Evolutionary conservation across 2,329 filamentous ascomycete genomes (phyloP).

Genomic region (Verticillium longisporum): DNA sequence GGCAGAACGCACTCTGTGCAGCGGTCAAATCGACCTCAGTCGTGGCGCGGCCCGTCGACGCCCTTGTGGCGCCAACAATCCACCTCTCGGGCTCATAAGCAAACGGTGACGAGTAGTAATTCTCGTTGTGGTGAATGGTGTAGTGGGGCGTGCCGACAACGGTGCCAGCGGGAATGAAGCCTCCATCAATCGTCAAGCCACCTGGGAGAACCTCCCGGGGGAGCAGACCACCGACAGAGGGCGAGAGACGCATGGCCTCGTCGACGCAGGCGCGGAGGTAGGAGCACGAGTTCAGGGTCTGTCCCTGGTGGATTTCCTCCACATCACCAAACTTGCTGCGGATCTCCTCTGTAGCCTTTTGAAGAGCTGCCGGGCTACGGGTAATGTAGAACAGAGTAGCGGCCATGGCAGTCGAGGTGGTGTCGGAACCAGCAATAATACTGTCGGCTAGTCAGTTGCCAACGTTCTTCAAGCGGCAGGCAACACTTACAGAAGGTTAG

Average conservation of each 20-base stretch:
- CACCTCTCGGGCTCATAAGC: constrained; percentile 59
- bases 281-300: constrained; percentile 39
- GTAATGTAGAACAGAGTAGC: constrained; percentile 57
- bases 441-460: background rate
- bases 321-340: constrained; percentile 41
- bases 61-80: constrained; percentile 42
- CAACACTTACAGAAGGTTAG: constrained; percentile 53
- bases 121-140: constrained; percentile 59
- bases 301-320: constrained; percentile 49
- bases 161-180: constrained; percentile 48
- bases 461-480: background rate
- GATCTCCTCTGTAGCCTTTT: constrained; percentile 42
- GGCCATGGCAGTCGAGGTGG: constrained; percentile 62
- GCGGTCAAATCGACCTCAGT: constrained; percentile 43
- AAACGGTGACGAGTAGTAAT: constrained; percentile 55
- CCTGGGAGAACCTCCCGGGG: constrained; percentile 53
- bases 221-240: constrained; percentile 52
- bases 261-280: constrained; percentile 60
- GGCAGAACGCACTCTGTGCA: constrained; percentile 65
- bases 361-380: constrained; percentile 40
- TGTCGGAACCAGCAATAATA: constrained; percentile 67
- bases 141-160: constrained; percentile 62
- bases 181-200: constrained; percentile 47
- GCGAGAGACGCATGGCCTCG: constrained; percentile 57
- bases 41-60: constrained; percentile 25